phyloP scores from a whole-genome alignment of 106 monocot species.

The Phalaenopsis aphrodite region DNA sequence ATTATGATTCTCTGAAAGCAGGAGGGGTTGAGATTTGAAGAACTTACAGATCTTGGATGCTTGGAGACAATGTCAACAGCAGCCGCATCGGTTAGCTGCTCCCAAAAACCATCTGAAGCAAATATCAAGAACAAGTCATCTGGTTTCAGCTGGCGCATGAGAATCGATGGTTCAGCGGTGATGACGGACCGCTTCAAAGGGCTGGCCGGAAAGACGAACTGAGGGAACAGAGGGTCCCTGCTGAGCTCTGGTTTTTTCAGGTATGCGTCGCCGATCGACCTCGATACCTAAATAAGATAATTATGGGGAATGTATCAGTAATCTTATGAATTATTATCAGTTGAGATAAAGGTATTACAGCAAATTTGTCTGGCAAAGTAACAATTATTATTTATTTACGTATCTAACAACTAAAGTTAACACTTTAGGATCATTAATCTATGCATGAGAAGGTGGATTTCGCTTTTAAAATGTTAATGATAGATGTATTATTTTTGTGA shows the following conservation, averaged over 20 bases:
- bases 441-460: too few species aligned
- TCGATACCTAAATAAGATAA: not conserved
- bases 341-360: too few species aligned
- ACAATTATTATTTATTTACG: too few species aligned
- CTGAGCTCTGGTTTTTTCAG: constrained; percentile 25
- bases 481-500: too few species aligned
- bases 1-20: not conserved
- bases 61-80: constrained; percentile 55
- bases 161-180: constrained; percentile 51
- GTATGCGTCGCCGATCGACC: constrained; percentile 9
- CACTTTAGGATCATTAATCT: too few species aligned
- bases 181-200: constrained; percentile 54
- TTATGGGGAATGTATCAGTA: not conserved
- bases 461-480: too few species aligned
- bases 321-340: too few species aligned
- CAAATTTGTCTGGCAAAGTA: too few species aligned
- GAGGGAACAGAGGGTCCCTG: constrained; percentile 42
- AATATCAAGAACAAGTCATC: constrained; percentile 64
- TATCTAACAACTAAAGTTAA: too few species aligned
- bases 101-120: constrained; percentile 78
- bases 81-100: constrained; percentile 50
- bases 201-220: constrained; percentile 23
- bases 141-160: constrained; percentile 26
- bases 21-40: not conserved
- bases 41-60: constrained; percentile 42